Conservation (phyloP, 2,329 filamentous ascomycete species). For the Penicillium olsonii region DNA sequence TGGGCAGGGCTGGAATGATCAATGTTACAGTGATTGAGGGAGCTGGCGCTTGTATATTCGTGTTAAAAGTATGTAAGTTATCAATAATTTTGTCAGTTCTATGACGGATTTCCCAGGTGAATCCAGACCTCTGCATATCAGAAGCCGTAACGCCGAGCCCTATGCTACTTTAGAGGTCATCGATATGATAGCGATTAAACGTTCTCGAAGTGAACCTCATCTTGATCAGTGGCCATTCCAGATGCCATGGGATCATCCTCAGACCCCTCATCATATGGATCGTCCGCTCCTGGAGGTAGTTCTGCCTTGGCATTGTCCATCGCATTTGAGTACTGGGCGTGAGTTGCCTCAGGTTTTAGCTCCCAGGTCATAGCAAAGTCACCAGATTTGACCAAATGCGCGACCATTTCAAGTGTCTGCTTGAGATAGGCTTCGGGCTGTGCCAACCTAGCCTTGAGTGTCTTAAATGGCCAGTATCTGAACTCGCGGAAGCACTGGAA, state of each 20-base stretch:
- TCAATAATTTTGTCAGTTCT: slow-evolving; percentile 4
- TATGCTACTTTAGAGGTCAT: slow-evolving; percentile 25
- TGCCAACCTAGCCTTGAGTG: slow-evolving; percentile 71
- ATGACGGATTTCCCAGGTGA: slow-evolving; percentile 1
- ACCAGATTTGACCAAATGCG: slow-evolving; percentile 78
- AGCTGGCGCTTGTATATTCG: not conserved
- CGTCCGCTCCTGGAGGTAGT: slow-evolving; percentile 49
- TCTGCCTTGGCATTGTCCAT: slow-evolving; percentile 55
- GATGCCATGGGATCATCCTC: slow-evolving; percentile 49
- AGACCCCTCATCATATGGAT: slow-evolving; percentile 53
- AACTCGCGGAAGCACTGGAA: slow-evolving; percentile 81
- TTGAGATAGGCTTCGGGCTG: slow-evolving; percentile 95
- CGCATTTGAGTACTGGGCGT: slow-evolving; percentile 50
- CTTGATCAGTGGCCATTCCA: slow-evolving; percentile 60
- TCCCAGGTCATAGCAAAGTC: slow-evolving; percentile 85
- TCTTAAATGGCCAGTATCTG: slow-evolving; percentile 92
- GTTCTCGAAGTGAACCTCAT: slow-evolving; percentile 78
- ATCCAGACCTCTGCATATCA: not conserved
- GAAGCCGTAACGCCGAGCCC: slow-evolving; percentile 23
- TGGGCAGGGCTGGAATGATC: too few species aligned
- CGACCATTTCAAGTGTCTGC: slow-evolving; percentile 78
- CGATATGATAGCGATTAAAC: slow-evolving; percentile 47
- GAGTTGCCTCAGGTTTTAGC: slow-evolving; percentile 69
- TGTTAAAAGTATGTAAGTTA: not conserved
- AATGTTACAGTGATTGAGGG: too few species aligned